phyloP scores from a whole-genome alignment of 352 stramenopile species.

The Pythium dissotocum region DNA sequence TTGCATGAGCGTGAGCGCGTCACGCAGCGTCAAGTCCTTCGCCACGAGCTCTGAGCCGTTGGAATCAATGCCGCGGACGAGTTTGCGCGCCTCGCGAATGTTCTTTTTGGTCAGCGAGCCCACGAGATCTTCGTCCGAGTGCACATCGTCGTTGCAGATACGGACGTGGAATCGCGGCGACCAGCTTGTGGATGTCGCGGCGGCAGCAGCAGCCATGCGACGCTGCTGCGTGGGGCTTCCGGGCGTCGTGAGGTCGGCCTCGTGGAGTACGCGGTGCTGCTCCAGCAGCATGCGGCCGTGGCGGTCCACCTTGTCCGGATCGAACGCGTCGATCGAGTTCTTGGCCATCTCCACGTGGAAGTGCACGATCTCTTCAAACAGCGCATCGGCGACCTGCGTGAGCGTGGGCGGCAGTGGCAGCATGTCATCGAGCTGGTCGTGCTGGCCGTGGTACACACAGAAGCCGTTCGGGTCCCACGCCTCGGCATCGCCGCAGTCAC shows the following conservation, averaged over 20 bases:
- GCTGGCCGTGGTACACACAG: conserved; percentile 88
- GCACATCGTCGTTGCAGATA: conserved; percentile 98
- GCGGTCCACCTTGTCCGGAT: conserved; percentile 54
- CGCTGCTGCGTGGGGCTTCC: conserved; percentile 28
- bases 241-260: conserved; percentile 15
- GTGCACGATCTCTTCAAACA: conserved; percentile 73
- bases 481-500: conserved; percentile 98
- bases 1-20: conserved; percentile 76
- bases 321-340: conserved; percentile 69
- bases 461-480: conserved; percentile 95
- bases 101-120: conserved; percentile 83
- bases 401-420: conserved; percentile 42
- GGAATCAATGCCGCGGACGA: conserved; percentile 74
- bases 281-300: conserved; percentile 47
- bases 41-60: conserved; percentile 74
- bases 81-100: conserved; percentile 54
- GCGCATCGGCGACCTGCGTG: conserved; percentile 48
- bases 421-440: conserved; percentile 22
- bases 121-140: conserved; percentile 98
- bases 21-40: conserved; percentile 45
- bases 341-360: conserved; percentile 78
- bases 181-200: conserved; percentile 4
- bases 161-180: conserved; percentile 86
- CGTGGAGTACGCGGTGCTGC: conserved; percentile 30
- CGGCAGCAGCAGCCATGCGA: conserved; percentile 6